phyloP scores from a whole-genome alignment of 1,139 yeast genomes.

The Arxiozyma slooffiae region DNA sequence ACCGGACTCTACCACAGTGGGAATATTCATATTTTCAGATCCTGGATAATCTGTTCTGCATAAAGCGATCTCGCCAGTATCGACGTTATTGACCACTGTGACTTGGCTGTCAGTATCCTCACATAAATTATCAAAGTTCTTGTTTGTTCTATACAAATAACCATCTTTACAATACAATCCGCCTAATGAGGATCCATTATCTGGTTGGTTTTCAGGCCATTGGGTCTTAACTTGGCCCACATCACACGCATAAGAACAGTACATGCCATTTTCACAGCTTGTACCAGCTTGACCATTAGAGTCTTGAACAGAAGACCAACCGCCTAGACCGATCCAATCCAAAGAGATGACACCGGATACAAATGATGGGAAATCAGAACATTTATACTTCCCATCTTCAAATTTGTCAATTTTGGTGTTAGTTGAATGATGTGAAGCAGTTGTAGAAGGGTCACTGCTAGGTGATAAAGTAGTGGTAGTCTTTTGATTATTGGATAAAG shows the following conservation, averaged over 20 bases:
- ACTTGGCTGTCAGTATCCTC: conserved; percentile 74
- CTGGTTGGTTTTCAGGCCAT: conserved; percentile 83
- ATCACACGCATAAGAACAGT: conserved; percentile 96
- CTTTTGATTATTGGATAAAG: conserved; percentile 1
- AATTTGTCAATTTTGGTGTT: conserved; percentile 32
- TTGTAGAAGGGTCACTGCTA: conserved; percentile 49
- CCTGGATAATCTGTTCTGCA: conserved; percentile 99
- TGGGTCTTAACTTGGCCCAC: conserved; percentile 97
- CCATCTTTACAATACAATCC: conserved; percentile 79
- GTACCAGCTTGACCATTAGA: conserved; percentile 51
- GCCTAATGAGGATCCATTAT: conserved; percentile 81
- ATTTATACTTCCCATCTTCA: conserved; percentile 69
- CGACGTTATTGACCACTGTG: conserved; percentile 53
- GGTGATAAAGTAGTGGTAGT: conserved; percentile 26
- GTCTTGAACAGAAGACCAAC: conserved; percentile 81
- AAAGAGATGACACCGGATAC: conserved; percentile 86
- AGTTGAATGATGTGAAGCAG: conserved; percentile 52
- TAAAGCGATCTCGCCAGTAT: conserved; percentile 59
- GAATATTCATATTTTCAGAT: conserved; percentile 95
- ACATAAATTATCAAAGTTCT: conserved; percentile 56
- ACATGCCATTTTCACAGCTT: conserved; percentile 74
- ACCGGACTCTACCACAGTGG: conserved; percentile 69
- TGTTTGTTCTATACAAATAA: conserved; percentile 67
- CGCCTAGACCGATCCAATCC: conserved; percentile 75
- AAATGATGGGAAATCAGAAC: conserved; percentile 65